Conservation (phyloP, 2,329 filamentous ascomycete species). For the Mycosphaerella sp. region DNA sequence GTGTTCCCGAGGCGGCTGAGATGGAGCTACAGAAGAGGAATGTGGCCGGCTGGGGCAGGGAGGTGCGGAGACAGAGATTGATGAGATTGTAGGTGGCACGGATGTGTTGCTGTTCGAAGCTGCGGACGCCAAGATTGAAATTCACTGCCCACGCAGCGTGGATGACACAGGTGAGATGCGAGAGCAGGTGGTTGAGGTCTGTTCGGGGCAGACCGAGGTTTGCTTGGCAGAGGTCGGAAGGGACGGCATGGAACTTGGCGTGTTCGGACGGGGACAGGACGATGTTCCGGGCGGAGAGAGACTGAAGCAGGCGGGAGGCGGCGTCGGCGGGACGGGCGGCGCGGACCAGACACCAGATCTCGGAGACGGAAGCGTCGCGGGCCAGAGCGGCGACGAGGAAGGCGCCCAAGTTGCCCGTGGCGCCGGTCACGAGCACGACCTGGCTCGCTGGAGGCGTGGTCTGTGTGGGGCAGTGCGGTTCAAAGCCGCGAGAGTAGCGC, state of each 20-base stretch:
- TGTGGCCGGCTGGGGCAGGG: slow-evolving; percentile 22
- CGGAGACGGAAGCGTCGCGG: slow-evolving; percentile 23
- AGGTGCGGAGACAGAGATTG: slow-evolving; percentile 24
- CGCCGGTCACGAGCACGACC: slow-evolving; percentile 48
- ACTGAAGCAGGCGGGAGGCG: slow-evolving; percentile 32
- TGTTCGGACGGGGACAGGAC: slow-evolving; percentile 13
- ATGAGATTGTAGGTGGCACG: slow-evolving; percentile 29
- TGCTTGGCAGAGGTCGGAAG: slow-evolving; percentile 24
- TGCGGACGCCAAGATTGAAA: slow-evolving; percentile 34
- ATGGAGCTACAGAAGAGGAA: slow-evolving; percentile 38
- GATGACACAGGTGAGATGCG: slow-evolving; percentile 28
- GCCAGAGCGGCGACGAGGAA: slow-evolving; percentile 46
- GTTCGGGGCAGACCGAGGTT: slow-evolving; percentile 25
- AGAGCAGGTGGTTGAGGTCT: slow-evolving; percentile 22
- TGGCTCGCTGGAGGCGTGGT: slow-evolving; percentile 3
- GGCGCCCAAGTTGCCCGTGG: slow-evolving; percentile 58
- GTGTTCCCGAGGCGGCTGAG: slow-evolving; percentile 22
- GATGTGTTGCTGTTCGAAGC: slow-evolving; percentile 30
- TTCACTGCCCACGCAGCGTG: slow-evolving; percentile 38
- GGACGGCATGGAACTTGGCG: slow-evolving; percentile 21
- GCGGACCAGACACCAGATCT: slow-evolving; percentile 50
- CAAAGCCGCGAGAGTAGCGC: slow-evolving; percentile 38
- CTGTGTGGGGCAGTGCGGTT: slow-evolving; percentile 22
- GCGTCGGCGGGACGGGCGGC: slow-evolving; percentile 33
- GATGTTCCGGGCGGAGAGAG: slow-evolving; percentile 33